Evolutionary conservation across 1,139 yeast species (phyloP), one percentile per base, ranked within the genome.

Genomic region (Yamadazyma atmosphaerica): DNA sequence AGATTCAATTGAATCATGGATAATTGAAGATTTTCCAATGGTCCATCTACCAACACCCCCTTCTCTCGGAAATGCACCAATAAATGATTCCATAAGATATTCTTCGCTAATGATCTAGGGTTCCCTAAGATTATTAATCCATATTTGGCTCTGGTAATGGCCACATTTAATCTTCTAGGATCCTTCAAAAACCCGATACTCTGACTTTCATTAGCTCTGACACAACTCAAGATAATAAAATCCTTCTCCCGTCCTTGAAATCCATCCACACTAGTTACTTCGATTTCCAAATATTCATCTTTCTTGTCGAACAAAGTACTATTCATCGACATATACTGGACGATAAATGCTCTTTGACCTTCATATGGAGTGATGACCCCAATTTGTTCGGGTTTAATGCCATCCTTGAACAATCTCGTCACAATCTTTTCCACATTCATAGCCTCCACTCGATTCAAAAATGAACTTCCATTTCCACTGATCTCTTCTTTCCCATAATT

Each of bases 231-330:
- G 38, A 90, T 86, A 44, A 90, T 87, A 54, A 79, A 88, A 56
- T 90, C 96, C 61, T 90, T 90, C 60, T 90, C 98, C 48, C 97
- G 79, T 34, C 98, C 98, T 65, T 90, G 97, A 74, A 90, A 90
- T 1, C 96, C 95, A 65, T 90, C 97, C 26, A 90, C 96, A 33
- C 95, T 84, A 12, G 94, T 88, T 21, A 90, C 90, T 63, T 90
- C 98, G 34, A 90, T 86, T 36, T 77, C 81, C 38, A 73, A 61
- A 58, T 88, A 88, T 34, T 79, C 63, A 2, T 82, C 83, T 50
- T 79, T 79, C 34, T 50, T 55, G 39, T 80, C 85, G 19, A 70
- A 61, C 56, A 85, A 57, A 1, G 87, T 68, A 16, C 92, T 86
- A 52, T 83, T 82, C 68, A 82, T 62, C 49, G 79, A 76, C 89